A percentile compares a stretch with the other conserved stretches of the same genome.
These are phyloP conservation scores for Sphagnum tenellum DNA, from an alignment of 225 moss, liverwort and hornwort genomes.

Conservation along the genomic window DNA sequence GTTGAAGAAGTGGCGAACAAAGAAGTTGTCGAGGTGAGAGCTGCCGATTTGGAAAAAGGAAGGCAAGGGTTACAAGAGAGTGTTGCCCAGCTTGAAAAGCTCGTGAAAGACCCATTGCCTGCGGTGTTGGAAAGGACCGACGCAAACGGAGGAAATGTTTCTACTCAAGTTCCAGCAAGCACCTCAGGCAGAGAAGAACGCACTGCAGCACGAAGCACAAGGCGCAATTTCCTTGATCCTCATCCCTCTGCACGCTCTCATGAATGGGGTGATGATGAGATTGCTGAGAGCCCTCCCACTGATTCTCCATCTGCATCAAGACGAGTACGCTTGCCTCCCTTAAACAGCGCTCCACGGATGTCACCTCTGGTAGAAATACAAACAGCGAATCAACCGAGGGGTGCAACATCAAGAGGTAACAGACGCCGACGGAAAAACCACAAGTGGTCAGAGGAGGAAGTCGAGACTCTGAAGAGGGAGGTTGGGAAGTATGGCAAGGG, in stretches of 20 bases:
- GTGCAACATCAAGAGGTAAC: not conserved
- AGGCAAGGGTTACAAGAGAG: constrained; percentile 6
- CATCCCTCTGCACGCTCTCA: constrained; percentile 30
- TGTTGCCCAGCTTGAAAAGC: constrained; percentile 9
- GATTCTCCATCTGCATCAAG: constrained; percentile 46
- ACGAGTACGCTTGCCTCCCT: constrained; percentile 32
- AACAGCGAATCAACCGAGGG: constrained; percentile 2
- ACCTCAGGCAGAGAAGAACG: constrained; percentile 2
- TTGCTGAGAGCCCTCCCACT: constrained; percentile 24
- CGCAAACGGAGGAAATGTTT: not conserved
- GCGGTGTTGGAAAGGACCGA: constrained; percentile 17
- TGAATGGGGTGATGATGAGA: constrained; percentile 40
- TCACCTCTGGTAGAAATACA: constrained; percentile 4
- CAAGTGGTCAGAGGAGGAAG: constrained; percentile 69
- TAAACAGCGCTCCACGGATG: constrained; percentile 4
- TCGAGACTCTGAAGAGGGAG: constrained; percentile 43
- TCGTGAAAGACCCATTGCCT: constrained; percentile 47
- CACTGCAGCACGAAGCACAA: constrained; percentile 4
- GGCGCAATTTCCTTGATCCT: constrained; percentile 28
- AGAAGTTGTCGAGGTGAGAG: not conserved
- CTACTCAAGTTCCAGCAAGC: not conserved
- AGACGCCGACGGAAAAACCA: constrained; percentile 29
- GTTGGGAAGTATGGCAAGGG: constrained; percentile 66
- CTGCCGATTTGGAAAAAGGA: constrained; percentile 7
- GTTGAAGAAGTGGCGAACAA: constrained; percentile 1